Percentiles rank a stretch among this genome's conserved stretches.
Conservation (phyloP, 805 yeast species). For the Kazachstania taianensis region DNA sequence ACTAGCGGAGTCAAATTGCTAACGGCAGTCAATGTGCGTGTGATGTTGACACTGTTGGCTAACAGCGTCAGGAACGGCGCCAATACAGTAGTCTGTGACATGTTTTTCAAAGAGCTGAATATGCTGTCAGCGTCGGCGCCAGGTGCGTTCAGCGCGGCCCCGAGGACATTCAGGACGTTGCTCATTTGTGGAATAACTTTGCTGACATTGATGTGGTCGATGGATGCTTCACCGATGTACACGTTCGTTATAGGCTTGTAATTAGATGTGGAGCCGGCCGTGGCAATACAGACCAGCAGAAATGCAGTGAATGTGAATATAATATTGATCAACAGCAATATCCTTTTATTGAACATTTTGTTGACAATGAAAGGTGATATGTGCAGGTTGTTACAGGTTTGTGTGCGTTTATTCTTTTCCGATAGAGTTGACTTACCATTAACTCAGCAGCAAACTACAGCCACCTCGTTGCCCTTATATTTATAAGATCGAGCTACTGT, state of each 20-base stretch:
- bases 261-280: conserved; percentile 26
- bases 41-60: conserved; percentile 16
- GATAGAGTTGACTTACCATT: too few species aligned
- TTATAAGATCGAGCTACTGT: too few species aligned
- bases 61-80: conserved; percentile 23
- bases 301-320: conserved; percentile 22
- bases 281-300: conserved; percentile 23
- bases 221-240: conserved; percentile 26
- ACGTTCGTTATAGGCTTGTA: conserved; percentile 24
- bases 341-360: conserved; percentile 4
- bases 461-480: too few species aligned
- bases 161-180: conserved; percentile 21
- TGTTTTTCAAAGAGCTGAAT: conserved; percentile 17
- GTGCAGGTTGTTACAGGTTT: too few species aligned
- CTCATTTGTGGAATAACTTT: conserved; percentile 25
- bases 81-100: conserved; percentile 22
- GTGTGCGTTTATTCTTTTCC: background rate
- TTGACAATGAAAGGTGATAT: too few species aligned
- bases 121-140: conserved; percentile 13
- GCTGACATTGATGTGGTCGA: conserved; percentile 26
- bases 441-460: too few species aligned
- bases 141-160: conserved; percentile 20
- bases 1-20: conserved; percentile 22
- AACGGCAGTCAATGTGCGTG: conserved; percentile 20
- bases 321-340: conserved; percentile 3